These are phyloP conservation scores for Ophiostoma ips DNA, from an alignment of 2,329 filamentous ascomycete genomes.

Conservation along the genomic window DNA sequence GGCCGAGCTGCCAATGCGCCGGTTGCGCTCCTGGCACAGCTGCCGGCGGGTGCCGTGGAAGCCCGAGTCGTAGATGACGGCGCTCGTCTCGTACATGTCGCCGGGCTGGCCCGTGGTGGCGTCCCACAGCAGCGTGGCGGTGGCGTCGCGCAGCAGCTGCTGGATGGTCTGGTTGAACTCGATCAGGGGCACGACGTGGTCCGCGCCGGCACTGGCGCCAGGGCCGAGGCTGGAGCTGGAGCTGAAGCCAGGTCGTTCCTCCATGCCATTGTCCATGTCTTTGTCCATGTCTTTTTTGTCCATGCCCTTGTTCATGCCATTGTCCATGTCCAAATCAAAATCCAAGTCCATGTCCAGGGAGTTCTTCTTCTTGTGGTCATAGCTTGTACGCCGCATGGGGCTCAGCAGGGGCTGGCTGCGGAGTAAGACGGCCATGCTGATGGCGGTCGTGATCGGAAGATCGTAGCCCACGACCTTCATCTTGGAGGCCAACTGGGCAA, in stretches of 20 bases:
- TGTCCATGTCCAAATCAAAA: too few species aligned
- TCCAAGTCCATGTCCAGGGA: too few species aligned
- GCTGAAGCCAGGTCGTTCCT: too few species aligned
- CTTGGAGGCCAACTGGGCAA: neutral
- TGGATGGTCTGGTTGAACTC: neutral
- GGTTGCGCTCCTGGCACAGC: neutral
- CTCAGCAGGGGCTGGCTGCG: neutral
- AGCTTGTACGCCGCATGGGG: neutral
- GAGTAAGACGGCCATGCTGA: slow-evolving; percentile 2
- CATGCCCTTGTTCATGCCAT: too few species aligned
- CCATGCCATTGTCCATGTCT: neutral
- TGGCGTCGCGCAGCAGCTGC: slow-evolving; percentile 1
- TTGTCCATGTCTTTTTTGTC: neutral
- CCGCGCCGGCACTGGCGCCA: neutral
- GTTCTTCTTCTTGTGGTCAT: too few species aligned
- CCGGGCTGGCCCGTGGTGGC: neutral
- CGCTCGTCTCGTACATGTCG: slow-evolving; percentile 1
- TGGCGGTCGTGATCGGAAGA: neutral
- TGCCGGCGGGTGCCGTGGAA: neutral
- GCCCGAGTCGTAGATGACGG: neutral
- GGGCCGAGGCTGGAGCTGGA: too few species aligned
- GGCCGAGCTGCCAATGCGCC: neutral
- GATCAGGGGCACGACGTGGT: neutral
- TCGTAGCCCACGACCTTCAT: slow-evolving; percentile 1
- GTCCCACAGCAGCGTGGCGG: neutral